phyloP scores from a whole-genome alignment of 805 yeast genomes.

The Maudiozyma turicensis region DNA sequence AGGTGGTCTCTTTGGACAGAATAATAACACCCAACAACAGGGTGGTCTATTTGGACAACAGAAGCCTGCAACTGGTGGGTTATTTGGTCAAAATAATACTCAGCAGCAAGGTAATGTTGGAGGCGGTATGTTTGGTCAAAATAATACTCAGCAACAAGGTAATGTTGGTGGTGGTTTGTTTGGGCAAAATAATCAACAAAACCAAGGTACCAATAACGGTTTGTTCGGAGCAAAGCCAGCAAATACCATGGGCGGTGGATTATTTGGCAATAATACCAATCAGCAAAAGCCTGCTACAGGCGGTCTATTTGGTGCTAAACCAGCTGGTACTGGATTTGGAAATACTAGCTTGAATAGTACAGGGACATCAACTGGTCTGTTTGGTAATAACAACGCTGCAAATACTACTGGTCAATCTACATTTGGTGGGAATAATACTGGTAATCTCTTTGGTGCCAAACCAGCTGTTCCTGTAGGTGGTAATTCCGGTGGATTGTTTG shows the following conservation, averaged over 20 bases:
- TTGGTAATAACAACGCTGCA: background rate
- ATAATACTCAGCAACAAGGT: conserved; percentile 4
- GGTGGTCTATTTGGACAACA: conserved; percentile 13
- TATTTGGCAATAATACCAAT: conserved; percentile 1
- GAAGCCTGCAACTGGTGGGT: conserved; percentile 1
- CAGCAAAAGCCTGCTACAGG: conserved; percentile 6
- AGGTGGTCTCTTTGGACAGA: conserved; percentile 17
- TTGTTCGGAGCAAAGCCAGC: conserved; percentile 31
- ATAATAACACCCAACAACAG: background rate
- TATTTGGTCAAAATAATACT: background rate
- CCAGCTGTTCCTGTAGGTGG: conserved; percentile 12
- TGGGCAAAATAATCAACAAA: conserved; percentile 11
- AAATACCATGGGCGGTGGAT: conserved; percentile 3
- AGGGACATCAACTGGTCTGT: conserved; percentile 11
- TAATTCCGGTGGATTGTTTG: conserved; percentile 25
- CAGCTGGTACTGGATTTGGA: conserved; percentile 16
- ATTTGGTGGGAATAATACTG: background rate
- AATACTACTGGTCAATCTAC: background rate
- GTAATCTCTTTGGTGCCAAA: conserved; percentile 28
- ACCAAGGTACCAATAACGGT: background rate
- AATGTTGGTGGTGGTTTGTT: conserved; percentile 12
- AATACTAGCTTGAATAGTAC: conserved; percentile 2
- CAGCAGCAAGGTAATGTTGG: background rate
- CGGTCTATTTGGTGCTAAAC: conserved; percentile 8
- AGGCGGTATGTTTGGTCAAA: conserved; percentile 16